Evolutionary conservation across 2,329 filamentous ascomycete genomes (phyloP), one percentile per base, ranked within the genome.

Genomic region (Xylariaceae sp.): DNA sequence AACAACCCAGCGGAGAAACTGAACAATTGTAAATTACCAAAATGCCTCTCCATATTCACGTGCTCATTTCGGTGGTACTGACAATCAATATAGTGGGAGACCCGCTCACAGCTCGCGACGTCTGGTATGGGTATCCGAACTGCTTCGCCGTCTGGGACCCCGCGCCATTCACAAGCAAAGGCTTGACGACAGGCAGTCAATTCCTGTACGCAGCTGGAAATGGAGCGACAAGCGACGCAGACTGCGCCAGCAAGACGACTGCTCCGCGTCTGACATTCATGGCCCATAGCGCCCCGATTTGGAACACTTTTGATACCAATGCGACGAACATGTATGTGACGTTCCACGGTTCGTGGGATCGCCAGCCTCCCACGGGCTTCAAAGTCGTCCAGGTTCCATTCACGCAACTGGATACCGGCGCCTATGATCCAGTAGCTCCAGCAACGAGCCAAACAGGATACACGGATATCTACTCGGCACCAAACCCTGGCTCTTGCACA

Each of bases 1-100:
- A 72, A 84, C 62, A 86, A 86, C 59, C 83, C 83, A 1, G 81
- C 77, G 3, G 83, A 86, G 59, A 80, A 86, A 66, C 66, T 86
- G 58, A 86, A 86, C 65, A 85, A 79, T 65, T 73, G 81, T 66
- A 58, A 55, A 63, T 52, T 6, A 6, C 14, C 19, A 31, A 11
- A 15, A 14, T 12, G 4, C 6, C n/a, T 41, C 6, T 27, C 4
- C 6, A 4, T 41, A 6, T 27, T 11, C 5, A 3, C 3, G 6
- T 11, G 4, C 19, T 14, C 17, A 19, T 3, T 17, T 6, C 19
- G 39, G 17, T 17, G 4, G n/a, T 17, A 18, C 39, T 41, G 17
- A 41, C 17, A 30, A 2, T 1, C 15, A n/a, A 14, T 6, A 44
- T 6, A 66, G 64, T 66, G 18, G 65, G 65, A 6, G 60, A 66